These are phyloP conservation scores for Drechslera avenae DNA, from an alignment of 2,329 filamentous ascomycete species.

Conservation along the genomic window DNA sequence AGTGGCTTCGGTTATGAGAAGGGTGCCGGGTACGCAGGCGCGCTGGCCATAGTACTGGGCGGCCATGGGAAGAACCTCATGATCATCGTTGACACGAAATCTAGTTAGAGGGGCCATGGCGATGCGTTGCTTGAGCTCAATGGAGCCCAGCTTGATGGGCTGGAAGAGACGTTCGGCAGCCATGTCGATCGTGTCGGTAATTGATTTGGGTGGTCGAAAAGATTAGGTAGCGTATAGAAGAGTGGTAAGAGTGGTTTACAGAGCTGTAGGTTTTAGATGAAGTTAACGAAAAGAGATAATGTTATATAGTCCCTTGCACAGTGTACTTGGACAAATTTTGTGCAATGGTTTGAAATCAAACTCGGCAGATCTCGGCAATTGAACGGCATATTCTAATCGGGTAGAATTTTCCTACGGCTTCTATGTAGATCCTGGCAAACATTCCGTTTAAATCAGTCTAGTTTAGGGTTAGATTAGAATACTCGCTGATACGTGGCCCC, in stretches of 20 bases:
- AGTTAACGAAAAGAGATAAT: no score
- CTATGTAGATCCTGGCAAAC: background rate
- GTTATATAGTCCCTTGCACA: no score
- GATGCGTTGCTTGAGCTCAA: constrained; percentile 43
- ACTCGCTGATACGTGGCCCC: background rate
- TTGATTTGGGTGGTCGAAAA: background rate
- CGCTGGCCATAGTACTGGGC: constrained; percentile 62
- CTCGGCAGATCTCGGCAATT: constrained; percentile 21
- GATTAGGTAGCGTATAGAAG: background rate
- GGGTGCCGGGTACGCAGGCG: constrained; percentile 58
- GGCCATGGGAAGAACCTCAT: constrained; percentile 52
- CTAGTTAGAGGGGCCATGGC: constrained; percentile 48
- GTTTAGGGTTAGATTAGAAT: background rate
- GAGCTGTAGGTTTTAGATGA: no score
- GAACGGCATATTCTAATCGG: background rate
- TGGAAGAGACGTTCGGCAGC: constrained; percentile 40
- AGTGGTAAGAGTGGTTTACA: no score
- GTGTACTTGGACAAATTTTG: background rate
- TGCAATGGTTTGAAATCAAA: constrained; percentile 14
- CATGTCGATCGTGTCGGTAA: constrained; percentile 22
- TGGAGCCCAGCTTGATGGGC: constrained; percentile 43
- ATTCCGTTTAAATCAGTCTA: background rate
- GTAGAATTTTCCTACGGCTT: constrained; percentile 17
- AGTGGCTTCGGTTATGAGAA: constrained; percentile 65
- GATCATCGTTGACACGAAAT: constrained; percentile 54